Evolutionary conservation across 2,329 filamentous ascomycete species (phyloP), one percentile per base, ranked within the genome.

Genomic region (Colletotrichum viniferum): DNA sequence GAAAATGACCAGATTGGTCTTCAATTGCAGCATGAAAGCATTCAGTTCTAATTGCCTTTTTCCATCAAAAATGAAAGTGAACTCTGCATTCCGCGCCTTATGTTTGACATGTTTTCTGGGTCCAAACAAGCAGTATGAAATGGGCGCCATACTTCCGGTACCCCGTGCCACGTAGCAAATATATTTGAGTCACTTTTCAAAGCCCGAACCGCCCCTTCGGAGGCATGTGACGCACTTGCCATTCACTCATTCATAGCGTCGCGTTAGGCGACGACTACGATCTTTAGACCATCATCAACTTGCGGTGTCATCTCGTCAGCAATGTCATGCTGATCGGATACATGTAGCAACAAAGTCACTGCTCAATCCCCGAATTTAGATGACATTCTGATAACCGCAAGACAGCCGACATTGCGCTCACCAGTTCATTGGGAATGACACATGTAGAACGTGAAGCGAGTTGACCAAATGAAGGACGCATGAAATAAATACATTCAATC

Each of bases 1-100:
- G 0, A 12, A 7, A 12, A n/a, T 7, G 12, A 2, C 38, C 18
- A 48, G 18, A 1, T 48, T 21, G 18, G 0, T 3, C 43, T 1
- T 48, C 1, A 21, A 13, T 21, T 0, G 43, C 10, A 48, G 43
- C 43, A 3, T 13, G 5, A 0, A 48, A 13, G 5, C 9, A 1
- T 48, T 48, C n/a, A 48, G 1, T 48, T n/a, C 9, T 9, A 48
- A 48, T 48, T 6, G 9, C 9, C 6, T 5, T n/a, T n/a, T 48
- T n/a, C 2, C 5, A 6, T 12, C 9, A 48, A 3, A 10, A 48
- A 12, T 6, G 18, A 18, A 48, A 48, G n/a, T 21, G 43, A 48
- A 21, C 10, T 3, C 7, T 21, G 43, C 43, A 21, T 48, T n/a
- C 4, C 43, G 43, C n/a, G 43, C 43, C 43, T 10, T 48, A 7